Percentiles rank a stretch among this genome's conserved stretches.
phyloP scores from a whole-genome alignment of 805 yeast species.

The Jamesozyma piceae region DNA sequence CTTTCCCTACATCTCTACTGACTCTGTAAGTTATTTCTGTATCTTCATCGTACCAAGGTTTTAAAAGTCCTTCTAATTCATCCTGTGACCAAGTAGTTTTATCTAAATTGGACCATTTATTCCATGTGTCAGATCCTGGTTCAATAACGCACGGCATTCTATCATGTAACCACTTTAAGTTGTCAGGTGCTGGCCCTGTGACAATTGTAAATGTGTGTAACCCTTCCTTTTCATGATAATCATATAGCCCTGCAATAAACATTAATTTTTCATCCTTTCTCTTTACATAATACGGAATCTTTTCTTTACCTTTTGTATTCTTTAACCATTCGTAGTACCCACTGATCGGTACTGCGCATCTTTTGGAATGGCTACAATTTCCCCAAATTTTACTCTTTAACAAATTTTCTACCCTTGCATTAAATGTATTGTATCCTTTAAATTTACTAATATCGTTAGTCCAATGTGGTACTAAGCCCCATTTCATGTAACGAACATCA shows the following conservation, averaged over 20 bases:
- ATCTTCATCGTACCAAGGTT: constrained; percentile 28
- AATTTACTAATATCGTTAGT: constrained; percentile 32
- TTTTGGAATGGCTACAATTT: constrained; percentile 33
- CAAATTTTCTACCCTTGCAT: constrained; percentile 49
- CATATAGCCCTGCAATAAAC: constrained; percentile 57
- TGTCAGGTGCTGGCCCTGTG: constrained; percentile 60
- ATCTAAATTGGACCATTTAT: constrained; percentile 48
- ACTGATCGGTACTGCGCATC: constrained; percentile 71
- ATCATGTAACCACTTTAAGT: constrained; percentile 58
- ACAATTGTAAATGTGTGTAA: constrained; percentile 54
- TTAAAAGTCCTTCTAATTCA: constrained; percentile 34
- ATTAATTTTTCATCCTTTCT: constrained; percentile 44
- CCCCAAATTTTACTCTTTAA: constrained; percentile 48
- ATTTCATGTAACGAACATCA: constrained; percentile 49
- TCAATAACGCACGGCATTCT: constrained; percentile 69
- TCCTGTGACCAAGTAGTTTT: constrained; percentile 33
- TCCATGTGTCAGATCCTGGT: constrained; percentile 51
- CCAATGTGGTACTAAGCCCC: constrained; percentile 76
- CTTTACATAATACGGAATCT: constrained; percentile 57
- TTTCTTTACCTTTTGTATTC: constrained; percentile 26
- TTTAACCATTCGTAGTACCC: constrained; percentile 82
- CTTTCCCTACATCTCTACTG: constrained; percentile 54
- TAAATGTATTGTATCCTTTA: constrained; percentile 46
- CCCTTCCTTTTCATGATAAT: constrained; percentile 13
- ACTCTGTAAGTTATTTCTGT: constrained; percentile 49